A percentile compares a stretch with the other conserved stretches of the same genome.
phyloP scores from a whole-genome alignment of 2,329 filamentous ascomycete species.

The Botryotinia narcissicola region DNA sequence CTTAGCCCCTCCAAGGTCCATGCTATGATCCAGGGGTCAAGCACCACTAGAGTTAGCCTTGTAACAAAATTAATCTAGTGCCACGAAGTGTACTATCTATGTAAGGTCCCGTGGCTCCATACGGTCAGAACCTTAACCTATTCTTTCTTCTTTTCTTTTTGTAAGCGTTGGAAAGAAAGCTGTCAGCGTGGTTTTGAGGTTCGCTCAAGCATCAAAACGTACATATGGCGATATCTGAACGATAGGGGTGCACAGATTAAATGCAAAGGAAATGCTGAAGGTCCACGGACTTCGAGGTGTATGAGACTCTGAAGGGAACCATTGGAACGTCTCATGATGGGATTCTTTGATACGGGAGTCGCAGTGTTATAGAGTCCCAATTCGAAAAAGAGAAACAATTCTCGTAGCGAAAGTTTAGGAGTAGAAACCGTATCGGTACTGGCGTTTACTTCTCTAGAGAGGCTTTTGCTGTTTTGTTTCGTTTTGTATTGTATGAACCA shows the following conservation, averaged over 20 bases:
- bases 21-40: slow-evolving; percentile 3
- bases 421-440: neutral
- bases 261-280: neutral
- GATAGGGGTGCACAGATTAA: slow-evolving; percentile 8
- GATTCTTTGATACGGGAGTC: neutral
- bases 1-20: neutral
- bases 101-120: neutral
- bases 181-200: slow-evolving; percentile 3
- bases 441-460: neutral
- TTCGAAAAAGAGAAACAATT: slow-evolving; percentile 7
- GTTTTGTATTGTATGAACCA: neutral
- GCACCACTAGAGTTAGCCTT: neutral
- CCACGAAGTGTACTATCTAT: neutral
- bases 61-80: neutral
- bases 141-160: neutral
- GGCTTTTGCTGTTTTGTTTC: neutral
- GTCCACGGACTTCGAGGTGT: slow-evolving; percentile 1
- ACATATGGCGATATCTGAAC: slow-evolving; percentile 8
- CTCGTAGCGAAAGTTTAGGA: slow-evolving; percentile 1
- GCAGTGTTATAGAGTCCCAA: neutral
- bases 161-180: neutral
- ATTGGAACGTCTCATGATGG: slow-evolving; percentile 2
- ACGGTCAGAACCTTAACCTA: neutral
- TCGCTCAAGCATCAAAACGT: neutral
- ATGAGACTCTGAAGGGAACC: neutral